Base-by-base conservation (phyloP, 257 asterid species). In the Nicotiana otophora region DNA sequence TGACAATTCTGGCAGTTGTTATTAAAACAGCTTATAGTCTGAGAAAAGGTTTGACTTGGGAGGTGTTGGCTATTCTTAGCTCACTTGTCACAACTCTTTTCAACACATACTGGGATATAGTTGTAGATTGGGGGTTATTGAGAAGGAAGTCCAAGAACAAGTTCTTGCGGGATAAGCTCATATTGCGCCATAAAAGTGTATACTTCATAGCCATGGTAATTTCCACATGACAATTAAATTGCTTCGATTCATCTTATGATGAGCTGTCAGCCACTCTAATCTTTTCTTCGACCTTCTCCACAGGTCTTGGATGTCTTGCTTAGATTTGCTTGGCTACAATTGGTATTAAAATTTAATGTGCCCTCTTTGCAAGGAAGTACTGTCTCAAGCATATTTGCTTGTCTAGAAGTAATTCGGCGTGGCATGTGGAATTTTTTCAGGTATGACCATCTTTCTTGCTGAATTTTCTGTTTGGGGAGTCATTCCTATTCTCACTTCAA, bases 371-470 rank as follows among this genome's bases (percentile, higher is more conserved):
- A 72, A 12, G 94, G 95, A 83, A 87, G 82, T 72, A 53, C 94
- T 4, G 67, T 92, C 74, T 82, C 91, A 58, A 89, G 91, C 4
- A 55, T 87, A 75, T 91, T 92, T 84, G 85, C 97, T 70, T 89
- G 91, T 90, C 82, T 93, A 61, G 98, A 93, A 88, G 91, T 94
- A 82, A 82, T 94, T 84, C 94, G 97, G 9, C 98, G 98, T 26
- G 94, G 98, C 81, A 85, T 93, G 67, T 94, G 98, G 98, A 93
- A 91, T 90, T 93, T 94, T 92, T 94, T 94, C 92, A 92, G 98
- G 98, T 94, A 88, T 46, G 36, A 23, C 20, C 5, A 30, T 64
- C 17, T 74, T 20, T 15, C 10, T 48, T 23, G 39, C 62, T 11
- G 51, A 15, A 74, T 46, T 74, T 72, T 23, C 61, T 23, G 5